Evolutionary conservation across 2,329 filamentous ascomycete genomes (phyloP), one percentile per base, ranked within the genome.

Genomic region (Trichoderma atroviride): DNA sequence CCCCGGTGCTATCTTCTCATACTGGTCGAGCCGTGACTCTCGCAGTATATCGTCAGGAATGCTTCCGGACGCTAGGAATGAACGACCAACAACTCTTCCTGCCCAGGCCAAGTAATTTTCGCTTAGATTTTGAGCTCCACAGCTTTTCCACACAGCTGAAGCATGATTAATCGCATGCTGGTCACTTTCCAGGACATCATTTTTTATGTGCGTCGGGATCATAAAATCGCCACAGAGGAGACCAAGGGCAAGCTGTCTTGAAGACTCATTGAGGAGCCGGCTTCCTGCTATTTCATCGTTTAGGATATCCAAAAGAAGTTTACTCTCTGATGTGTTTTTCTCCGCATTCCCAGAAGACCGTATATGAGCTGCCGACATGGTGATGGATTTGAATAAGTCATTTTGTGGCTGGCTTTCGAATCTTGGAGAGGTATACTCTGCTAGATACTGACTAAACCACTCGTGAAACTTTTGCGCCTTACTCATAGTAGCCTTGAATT

Each of bases 31-130:
- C 19, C 82, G 82, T 1, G 88, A 89, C 76, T 92, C 90, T 31
- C 84, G 82, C 1, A 91, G 78, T 57, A 92, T 82, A 60, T 87
- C 87, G 43, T 83, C 78, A 19, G 89, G 87, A 6, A 93, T 85
- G 67, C 88, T 84, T 1, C 94, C 94, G 33, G 89, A 92, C 19
- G 92, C 87, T 50, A 91, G 89, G 79, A 94, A 98, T 0, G 93
- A 90, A 76, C 93, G 88, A 9, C 96, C 96, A 56, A 98, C 84
- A 2, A 94, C 91, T 71, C 91, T 87, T 3, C 92, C 94, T 56
- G 92, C 92, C 96, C 96, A 99, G 0, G 92, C 82, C 0, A 93
- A 82, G 77, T 96, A 97, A 19, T 88, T 86, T 31, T 87, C 82
- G 68, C 89, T 91, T 19, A 91, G 83, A 1, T 86, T 81, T 47